Conservation (phyloP, 495 filamentous ascomycete genomes). For the Geoglossum glabrum region DNA sequence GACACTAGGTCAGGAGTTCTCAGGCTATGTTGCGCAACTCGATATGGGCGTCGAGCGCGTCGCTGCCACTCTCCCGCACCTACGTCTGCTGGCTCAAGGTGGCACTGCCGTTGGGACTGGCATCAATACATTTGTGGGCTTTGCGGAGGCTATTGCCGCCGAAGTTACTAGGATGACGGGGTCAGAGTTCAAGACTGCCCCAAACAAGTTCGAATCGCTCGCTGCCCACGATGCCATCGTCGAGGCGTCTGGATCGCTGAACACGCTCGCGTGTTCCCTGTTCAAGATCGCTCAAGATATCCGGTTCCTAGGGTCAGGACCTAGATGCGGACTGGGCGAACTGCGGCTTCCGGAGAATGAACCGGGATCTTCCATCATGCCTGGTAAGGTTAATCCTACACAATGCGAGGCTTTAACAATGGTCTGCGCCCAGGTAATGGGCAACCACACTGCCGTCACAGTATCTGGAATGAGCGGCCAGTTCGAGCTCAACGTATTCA, state of each 20-base stretch:
- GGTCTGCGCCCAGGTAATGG: conserved; percentile 94
- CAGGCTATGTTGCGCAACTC: conserved; percentile 87
- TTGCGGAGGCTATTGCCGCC: conserved; percentile 74
- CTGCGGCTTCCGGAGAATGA: conserved; percentile 90
- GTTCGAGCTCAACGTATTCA: conserved; percentile 98
- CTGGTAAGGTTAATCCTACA: conserved; percentile 97
- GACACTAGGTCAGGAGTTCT: conserved; percentile 94
- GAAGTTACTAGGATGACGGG: conserved; percentile 86
- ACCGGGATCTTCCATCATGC: conserved; percentile 94
- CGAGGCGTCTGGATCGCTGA: conserved; percentile 78
- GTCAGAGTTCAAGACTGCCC: conserved; percentile 82
- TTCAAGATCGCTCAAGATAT: conserved; percentile 99
- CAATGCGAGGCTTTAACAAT: conserved; percentile 97
- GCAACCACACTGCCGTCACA: conserved; percentile 81
- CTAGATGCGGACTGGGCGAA: conserved; percentile 88
- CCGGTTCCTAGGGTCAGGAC: conserved; percentile 87
- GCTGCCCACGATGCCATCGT: conserved; percentile 93
- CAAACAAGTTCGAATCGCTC: conserved; percentile 98
- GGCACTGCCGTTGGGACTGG: conserved; percentile 95
- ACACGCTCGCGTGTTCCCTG: conserved; percentile 78
- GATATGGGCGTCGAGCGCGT: conserved; percentile 79
- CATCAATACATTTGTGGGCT: conserved; percentile 92
- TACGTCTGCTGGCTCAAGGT: conserved; percentile 79
- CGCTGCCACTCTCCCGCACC: conserved; percentile 58
- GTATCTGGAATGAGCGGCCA: conserved; percentile 93